Percentiles rank a stretch among this genome's conserved stretches.
Conservation (phyloP, 148 eudicot genomes). For the Euryodendron excelsum region DNA sequence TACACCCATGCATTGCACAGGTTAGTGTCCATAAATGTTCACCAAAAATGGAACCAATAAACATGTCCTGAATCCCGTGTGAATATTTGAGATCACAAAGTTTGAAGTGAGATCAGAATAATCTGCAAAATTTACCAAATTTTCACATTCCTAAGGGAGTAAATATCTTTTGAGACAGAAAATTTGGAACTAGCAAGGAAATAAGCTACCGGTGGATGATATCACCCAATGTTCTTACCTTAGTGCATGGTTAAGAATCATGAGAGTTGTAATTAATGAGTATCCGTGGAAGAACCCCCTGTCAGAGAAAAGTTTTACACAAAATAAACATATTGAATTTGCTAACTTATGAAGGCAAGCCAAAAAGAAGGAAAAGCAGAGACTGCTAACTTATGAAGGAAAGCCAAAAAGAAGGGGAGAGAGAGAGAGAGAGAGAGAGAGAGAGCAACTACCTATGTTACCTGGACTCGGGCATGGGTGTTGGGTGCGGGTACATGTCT, state of each 20-base stretch:
- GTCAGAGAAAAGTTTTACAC: constrained; percentile 21
- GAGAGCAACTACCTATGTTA: constrained; percentile 2
- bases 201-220: neutral
- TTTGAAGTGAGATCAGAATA: neutral
- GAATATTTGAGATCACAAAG: neutral
- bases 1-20: neutral
- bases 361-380: neutral
- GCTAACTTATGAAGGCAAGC: neutral
- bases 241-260: constrained; percentile 97
- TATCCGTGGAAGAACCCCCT: constrained; percentile 99
- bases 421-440: neutral
- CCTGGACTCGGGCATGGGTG: too few relatives aligned
- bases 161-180: neutral
- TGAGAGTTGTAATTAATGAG: constrained; percentile 74
- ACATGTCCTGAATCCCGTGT: neutral
- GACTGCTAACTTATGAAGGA: too few relatives aligned
- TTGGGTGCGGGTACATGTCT: too few relatives aligned
- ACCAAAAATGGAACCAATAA: neutral
- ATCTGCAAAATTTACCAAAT: neutral
- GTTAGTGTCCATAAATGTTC: neutral
- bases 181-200: neutral
- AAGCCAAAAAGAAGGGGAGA: too few relatives aligned
- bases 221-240: constrained; percentile 47
- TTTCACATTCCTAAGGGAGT: neutral
- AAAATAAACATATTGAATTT: neutral